Base-by-base conservation (phyloP, 495 filamentous ascomycete species). In the Sabuloglossum arenarium region DNA sequence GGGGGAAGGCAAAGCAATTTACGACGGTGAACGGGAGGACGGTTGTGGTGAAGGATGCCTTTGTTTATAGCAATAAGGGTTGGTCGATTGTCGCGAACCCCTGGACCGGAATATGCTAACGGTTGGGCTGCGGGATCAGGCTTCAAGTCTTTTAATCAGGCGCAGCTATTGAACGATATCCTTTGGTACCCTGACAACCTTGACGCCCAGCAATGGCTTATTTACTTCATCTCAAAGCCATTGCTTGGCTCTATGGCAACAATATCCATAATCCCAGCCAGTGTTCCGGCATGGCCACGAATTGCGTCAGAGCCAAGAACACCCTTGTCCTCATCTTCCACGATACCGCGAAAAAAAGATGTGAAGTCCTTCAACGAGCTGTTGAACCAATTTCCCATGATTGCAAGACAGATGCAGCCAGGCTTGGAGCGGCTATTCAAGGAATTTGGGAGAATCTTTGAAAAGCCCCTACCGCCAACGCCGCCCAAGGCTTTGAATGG, bases 1-100 rank as follows among this genome's bases (percentile, higher is more conserved):
- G 87, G 65, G 86, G 85, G 43, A 99, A 97, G 71, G 84, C 91
- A 12, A 95, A 86, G 67, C 86, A 94, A 61, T 89, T 87, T 63
- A 83, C 80, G 25, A 99, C 93, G 0, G 73, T 88, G 61, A 97
- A 99, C 69, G 88, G 93, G 37, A 78, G 88, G 59, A 96, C 86
- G 34, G 80, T 99, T 54, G 84, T 97, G 19, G 80, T 99, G 50
- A 97, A 96, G 71, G 93, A 99, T 70, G 79, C 80, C 51, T 87
- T 82, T 61, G 77, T 96, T 11, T 97, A 90, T 68, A 94, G 82
- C 67, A 97, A 99, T 65, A 96, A 96, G 75, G 90, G 89, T 94
- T 66, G 31, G 43, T 45, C 11, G 27, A n/a, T 37, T 42, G 28
- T 39, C 42, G 19, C 16, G 24, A 45, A 12, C 49, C 23, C 19